Evolutionary conservation across 371 early-diverging fungal species (phyloP).

Genomic region (Rozella allomycis): DNA sequence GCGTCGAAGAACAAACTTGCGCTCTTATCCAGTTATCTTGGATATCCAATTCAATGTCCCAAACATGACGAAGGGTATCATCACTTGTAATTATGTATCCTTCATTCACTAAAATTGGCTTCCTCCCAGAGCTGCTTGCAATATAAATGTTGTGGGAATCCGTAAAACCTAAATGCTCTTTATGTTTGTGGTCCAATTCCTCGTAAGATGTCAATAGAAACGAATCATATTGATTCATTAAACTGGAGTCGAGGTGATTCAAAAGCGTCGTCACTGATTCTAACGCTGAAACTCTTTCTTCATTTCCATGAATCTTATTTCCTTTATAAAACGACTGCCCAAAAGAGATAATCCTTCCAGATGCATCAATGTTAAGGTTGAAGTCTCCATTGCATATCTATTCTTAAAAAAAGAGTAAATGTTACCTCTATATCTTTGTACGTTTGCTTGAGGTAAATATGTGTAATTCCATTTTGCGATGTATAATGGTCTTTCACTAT

Average conservation of each 20-base stretch:
- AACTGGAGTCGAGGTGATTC: too few relatives aligned
- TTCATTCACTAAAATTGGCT: too few relatives aligned
- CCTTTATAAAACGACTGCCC: conserved; percentile 12
- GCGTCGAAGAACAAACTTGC: conserved; percentile 39
- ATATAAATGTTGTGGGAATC: too few relatives aligned
- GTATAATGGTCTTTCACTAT: too few relatives aligned
- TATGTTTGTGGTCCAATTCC: too few relatives aligned
- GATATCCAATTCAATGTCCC: conserved; percentile 72
- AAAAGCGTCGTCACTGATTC: background rate
- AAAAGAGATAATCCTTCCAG: conserved; percentile 43
- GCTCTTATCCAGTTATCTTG: conserved; percentile 71
- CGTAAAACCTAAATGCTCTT: too few relatives aligned
- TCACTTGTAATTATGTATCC: too few relatives aligned
- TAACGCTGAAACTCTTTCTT: background rate
- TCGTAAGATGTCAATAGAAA: too few relatives aligned
- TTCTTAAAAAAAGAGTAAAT: too few relatives aligned
- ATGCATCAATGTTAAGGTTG: conserved; percentile 49
- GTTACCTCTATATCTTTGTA: conserved; percentile 47
- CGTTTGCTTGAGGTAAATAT: conserved; percentile 51
- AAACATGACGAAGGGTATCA: conserved; percentile 30
- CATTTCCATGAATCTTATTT: background rate
- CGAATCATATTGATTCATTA: too few relatives aligned
- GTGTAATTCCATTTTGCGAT: conserved; percentile 59
- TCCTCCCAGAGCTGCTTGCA: too few relatives aligned
- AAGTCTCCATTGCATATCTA: conserved; percentile 65